These are phyloP conservation scores for Acanthamoeba healyi DNA, from an alignment of 208 protist species.

Conservation along the genomic window DNA sequence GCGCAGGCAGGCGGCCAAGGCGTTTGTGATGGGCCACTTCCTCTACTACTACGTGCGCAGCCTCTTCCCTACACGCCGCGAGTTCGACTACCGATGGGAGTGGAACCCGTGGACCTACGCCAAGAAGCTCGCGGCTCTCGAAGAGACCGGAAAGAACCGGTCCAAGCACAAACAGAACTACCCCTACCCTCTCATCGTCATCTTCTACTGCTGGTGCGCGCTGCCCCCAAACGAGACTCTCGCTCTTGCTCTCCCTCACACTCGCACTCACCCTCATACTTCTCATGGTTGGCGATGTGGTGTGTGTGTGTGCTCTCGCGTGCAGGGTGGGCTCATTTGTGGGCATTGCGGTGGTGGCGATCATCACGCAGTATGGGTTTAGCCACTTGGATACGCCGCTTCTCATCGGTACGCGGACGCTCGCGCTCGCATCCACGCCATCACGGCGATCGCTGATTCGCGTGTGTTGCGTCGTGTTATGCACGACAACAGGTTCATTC, in stretches of 20 bases:
- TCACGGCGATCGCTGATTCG: neutral
- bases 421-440: neutral
- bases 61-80: constrained; percentile 24
- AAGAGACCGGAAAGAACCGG: constrained; percentile 44
- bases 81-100: constrained; percentile 52
- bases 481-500: neutral
- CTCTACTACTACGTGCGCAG: constrained; percentile 49
- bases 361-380: constrained; percentile 69
- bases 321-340: constrained; percentile 30
- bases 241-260: neutral
- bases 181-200: constrained; percentile 54
- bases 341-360: constrained; percentile 36
- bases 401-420: neutral
- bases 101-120: neutral
- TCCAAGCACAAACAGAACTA: constrained; percentile 66
- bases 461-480: too few species aligned
- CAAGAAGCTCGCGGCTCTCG: constrained; percentile 9
- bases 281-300: neutral
- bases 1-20: neutral
- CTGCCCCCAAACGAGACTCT: too few species aligned
- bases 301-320: too few species aligned
- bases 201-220: constrained; percentile 53
- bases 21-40: neutral
- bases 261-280: neutral
- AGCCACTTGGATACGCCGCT: constrained; percentile 23